These are phyloP conservation scores for Dissophora globulifera DNA, from an alignment of 192 early-diverging fungal species.

Conservation along the genomic window DNA sequence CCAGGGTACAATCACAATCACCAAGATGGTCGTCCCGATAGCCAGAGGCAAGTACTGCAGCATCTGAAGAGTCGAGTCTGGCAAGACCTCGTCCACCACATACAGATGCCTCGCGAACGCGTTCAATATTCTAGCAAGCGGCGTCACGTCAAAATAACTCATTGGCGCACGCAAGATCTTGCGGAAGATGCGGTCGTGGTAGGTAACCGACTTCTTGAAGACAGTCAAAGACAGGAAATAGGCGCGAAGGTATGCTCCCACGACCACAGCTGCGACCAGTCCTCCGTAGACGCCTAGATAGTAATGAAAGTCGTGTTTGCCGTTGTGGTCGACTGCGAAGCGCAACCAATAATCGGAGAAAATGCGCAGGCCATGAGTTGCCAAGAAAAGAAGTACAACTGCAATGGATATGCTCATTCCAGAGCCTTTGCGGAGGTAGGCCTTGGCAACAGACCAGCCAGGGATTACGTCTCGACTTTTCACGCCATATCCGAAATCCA, in stretches of 20 bases:
- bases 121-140: slow-evolving; percentile 75
- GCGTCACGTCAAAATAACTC: slow-evolving; percentile 76
- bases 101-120: slow-evolving; percentile 61
- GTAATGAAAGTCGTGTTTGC: slow-evolving; percentile 51
- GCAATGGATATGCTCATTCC: slow-evolving; percentile 62
- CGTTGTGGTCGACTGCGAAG: slow-evolving; percentile 38
- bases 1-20: slow-evolving; percentile 70
- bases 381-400: slow-evolving; percentile 62
- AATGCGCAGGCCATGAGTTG: slow-evolving; percentile 71
- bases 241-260: slow-evolving; percentile 66
- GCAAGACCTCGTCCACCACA: slow-evolving; percentile 54
- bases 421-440: slow-evolving; percentile 55
- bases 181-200: slow-evolving; percentile 66
- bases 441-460: slow-evolving; percentile 44
- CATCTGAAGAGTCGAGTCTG: slow-evolving; percentile 52
- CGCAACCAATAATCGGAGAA: slow-evolving; percentile 63
- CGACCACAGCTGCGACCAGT: slow-evolving; percentile 58
- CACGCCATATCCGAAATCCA: slow-evolving; percentile 48
- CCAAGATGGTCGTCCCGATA: slow-evolving; percentile 67
- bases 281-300: slow-evolving; percentile 68
- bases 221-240: slow-evolving; percentile 61
- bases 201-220: slow-evolving; percentile 61
- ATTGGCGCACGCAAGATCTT: slow-evolving; percentile 77
- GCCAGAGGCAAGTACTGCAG: slow-evolving; percentile 50
- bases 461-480: slow-evolving; percentile 42